Base-by-base conservation (phyloP, 805 yeast genomes). In the Blastobotrys mokoenaii region DNA sequence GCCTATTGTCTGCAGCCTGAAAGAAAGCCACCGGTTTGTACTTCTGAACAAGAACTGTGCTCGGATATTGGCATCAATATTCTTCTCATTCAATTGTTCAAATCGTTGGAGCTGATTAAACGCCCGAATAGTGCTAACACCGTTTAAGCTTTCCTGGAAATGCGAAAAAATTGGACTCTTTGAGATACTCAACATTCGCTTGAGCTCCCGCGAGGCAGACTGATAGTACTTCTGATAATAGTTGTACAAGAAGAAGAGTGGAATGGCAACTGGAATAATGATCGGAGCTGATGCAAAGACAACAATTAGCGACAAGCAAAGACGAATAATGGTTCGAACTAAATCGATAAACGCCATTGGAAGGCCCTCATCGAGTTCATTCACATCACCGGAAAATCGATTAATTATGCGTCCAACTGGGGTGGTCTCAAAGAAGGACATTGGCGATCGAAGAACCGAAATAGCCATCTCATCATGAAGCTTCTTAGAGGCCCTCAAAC, bases 371-470 rank as follows among this genome's bases (percentile, higher is more conserved):
- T 89, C 97, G 50, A 89, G 79, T 60, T 84, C 85, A 66, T 85
- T 84, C 40, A 89, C 78, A 71, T 89, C 97, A 59, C 79, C 84
- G 1, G 96, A 84, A 59, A 89, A 89, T 61, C 97, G 73, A 68
- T 89, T 89, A 61, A 88, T 72, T 46, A 89, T 78, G 64, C 97
- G 75, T 29, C 97, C 97, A 51, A 88, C 80, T 44, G 97, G 97
- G 0, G 96, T 89, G 0, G 95, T 86, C 64, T 89, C 97, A 58
- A 89, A 89, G 60, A 89, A 89, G 32, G 84, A 73, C 96, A 89
- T 89, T 48, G 97, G 97, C 0, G 96, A 90, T 50, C 88, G 72
- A 47, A 89, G 64, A 5, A 89, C 93, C 40, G 76, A 62, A 10
- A 62, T 63, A 3, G 87, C 79, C 96, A 89, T 88, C 15, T 66